phyloP scores from a whole-genome alignment of 495 filamentous ascomycete species.

The Durotheca rogersii region DNA sequence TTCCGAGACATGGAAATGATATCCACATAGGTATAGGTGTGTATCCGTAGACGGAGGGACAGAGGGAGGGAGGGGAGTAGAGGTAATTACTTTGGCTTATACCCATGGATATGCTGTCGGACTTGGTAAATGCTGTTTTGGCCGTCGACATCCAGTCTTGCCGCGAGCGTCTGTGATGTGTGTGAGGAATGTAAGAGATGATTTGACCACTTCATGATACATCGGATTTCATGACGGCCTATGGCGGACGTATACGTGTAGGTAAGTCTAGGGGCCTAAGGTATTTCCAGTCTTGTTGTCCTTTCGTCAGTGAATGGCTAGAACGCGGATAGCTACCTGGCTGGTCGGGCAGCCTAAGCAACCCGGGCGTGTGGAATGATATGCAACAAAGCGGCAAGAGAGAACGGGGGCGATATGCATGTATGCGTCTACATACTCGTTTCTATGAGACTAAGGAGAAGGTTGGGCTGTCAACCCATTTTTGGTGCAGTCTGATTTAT shows the following conservation, averaged over 20 bases:
- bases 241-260: background rate
- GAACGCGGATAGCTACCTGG: too few species aligned
- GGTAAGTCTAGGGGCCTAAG: background rate
- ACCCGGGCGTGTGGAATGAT: too few species aligned
- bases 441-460: too few species aligned
- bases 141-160: background rate
- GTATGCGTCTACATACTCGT: too few species aligned
- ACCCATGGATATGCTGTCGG: background rate
- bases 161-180: background rate
- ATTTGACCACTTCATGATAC: background rate
- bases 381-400: conserved; percentile 9
- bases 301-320: too few species aligned
- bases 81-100: background rate
- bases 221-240: background rate
- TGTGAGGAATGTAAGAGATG: background rate
- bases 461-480: too few species aligned
- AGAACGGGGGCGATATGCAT: too few species aligned
- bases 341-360: too few species aligned
- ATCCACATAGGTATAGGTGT: too few species aligned
- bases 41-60: too few species aligned
- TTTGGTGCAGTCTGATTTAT: background rate
- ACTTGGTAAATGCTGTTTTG: background rate
- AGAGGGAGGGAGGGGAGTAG: background rate
- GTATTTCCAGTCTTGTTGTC: too few species aligned
- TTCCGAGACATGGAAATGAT: background rate